These are phyloP conservation scores for Fusarium tanahbumbuense DNA, from an alignment of 2,329 filamentous ascomycete species.

Conservation along the genomic window DNA sequence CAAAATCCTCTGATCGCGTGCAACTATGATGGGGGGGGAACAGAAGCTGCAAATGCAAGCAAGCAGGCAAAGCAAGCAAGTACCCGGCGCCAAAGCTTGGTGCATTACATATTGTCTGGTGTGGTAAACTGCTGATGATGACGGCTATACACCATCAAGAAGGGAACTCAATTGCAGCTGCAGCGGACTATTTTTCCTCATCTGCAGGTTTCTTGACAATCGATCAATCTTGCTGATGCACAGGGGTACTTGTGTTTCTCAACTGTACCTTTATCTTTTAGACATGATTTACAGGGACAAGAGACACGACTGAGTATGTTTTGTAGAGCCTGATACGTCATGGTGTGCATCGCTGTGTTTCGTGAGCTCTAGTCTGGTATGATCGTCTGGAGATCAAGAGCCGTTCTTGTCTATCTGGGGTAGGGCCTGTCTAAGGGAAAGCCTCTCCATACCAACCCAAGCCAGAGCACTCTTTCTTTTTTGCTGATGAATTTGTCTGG, in stretches of 20 bases:
- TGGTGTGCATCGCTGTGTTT: constrained; percentile 40
- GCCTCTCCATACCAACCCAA: constrained; percentile 17
- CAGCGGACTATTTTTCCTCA: not conserved
- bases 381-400: constrained; percentile 33
- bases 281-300: constrained; percentile 20
- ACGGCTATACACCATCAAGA: constrained; percentile 3
- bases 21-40: constrained; percentile 27
- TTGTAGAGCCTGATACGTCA: constrained; percentile 37
- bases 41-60: not conserved
- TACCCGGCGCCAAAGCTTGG: constrained; percentile 10
- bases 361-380: constrained; percentile 34
- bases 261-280: not conserved
- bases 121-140: constrained; percentile 21
- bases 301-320: constrained; percentile 12
- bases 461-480: not conserved
- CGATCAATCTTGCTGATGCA: not conserved
- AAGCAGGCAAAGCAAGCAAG: not conserved
- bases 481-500: constrained; percentile 1
- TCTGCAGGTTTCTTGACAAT: not conserved
- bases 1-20: constrained; percentile 35
- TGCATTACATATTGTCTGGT: not conserved
- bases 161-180: not conserved
- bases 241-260: not conserved
- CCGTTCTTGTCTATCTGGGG: constrained; percentile 13
- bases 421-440: not conserved